Evolutionary conservation across 2,329 filamentous ascomycete species (phyloP), one percentile per base, ranked within the genome.

Genomic region (Clonostachys byssicola): DNA sequence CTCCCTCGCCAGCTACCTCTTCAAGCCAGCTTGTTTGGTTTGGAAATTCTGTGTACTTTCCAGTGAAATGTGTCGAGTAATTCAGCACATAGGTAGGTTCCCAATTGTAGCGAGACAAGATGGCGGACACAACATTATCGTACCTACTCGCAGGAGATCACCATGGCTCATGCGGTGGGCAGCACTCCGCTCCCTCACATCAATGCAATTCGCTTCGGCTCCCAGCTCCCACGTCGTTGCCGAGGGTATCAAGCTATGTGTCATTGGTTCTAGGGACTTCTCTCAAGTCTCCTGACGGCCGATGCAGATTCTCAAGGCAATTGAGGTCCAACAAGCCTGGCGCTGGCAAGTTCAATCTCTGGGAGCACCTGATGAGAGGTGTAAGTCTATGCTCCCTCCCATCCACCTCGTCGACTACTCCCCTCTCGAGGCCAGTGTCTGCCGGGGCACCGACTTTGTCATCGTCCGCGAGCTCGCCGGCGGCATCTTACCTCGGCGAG

Each of bases 401-500:
- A n/a, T n/a, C n/a, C n/a, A n/a, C 52, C 86, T 97, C 58, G 73
- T 99, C 73, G 89, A 90, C 44, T 92, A 91, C 1, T 88, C 92
- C 46, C 92, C 92, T 0, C 83, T 97, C 53, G 95, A 95, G 72
- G 84, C 88, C 47, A 80, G 87, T 4, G 80, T 96, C 52, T 95
- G 89, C 78, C 80, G 84, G 52, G 92, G 89, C 60, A 91, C 89
- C 58, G 88, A 97, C 77, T 89, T 97, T 72, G 89, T 88, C 71
- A 87, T 97, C 62, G 86, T 97, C 52, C 89, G 92, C 43, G 92
- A 97, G 71, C 71, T 96, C 45, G 96, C 92, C 0, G 88, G 89
- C 17, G 92, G 92, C 42, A 92, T 96, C 67, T 96, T 96, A 97
- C 78, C 97, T 97, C 67, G 92, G 92, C 44, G 90, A 95, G 43